Evolutionary conservation across 2,329 filamentous ascomycete species (phyloP).

Genomic region (Onygenales sp.): DNA sequence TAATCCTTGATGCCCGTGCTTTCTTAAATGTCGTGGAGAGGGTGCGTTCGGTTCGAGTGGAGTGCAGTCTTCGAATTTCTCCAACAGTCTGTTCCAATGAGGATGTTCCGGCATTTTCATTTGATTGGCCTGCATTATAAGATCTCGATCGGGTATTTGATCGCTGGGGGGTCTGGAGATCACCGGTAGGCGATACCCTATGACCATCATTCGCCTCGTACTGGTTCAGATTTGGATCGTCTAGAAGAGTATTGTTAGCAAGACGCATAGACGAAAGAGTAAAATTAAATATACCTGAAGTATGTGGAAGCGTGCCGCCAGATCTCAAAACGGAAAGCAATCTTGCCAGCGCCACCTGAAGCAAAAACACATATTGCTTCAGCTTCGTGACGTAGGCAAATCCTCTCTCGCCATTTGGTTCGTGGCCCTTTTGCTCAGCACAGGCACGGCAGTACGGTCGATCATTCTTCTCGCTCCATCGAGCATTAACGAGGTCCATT

Average conservation of each 20-base stretch:
- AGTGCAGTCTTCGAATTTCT: conserved; percentile 83
- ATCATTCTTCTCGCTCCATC: conserved; percentile 58
- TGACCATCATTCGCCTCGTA: conserved; percentile 60
- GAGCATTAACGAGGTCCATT: conserved; percentile 57
- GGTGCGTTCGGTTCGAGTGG: conserved; percentile 88
- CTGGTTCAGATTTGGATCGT: conserved; percentile 59
- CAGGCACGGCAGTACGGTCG: conserved; percentile 65
- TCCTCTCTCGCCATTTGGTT: conserved; percentile 47
- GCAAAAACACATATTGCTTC: conserved; percentile 86
- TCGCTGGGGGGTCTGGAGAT: conserved; percentile 45
- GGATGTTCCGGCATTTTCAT: conserved; percentile 55
- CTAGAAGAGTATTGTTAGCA: conserved; percentile 28
- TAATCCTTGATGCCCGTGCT: conserved; percentile 80
- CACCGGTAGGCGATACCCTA: conserved; percentile 39
- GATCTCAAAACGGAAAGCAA: conserved; percentile 77
- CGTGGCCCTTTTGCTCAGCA: conserved; percentile 38
- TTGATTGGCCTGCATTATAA: conserved; percentile 53
- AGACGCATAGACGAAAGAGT: conserved; percentile 2
- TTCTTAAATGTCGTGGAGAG: conserved; percentile 88
- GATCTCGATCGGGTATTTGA: conserved; percentile 66
- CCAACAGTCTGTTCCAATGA: conserved; percentile 93
- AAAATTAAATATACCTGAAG: conserved; percentile 43
- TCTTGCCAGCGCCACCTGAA: conserved; percentile 82
- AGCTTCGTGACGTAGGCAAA: conserved; percentile 75
- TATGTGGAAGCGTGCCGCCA: conserved; percentile 69